Evolutionary conservation across 371 early-diverging fungal genomes (phyloP), one percentile per base, ranked within the genome.

Genomic region (Enteropsectra breve): DNA sequence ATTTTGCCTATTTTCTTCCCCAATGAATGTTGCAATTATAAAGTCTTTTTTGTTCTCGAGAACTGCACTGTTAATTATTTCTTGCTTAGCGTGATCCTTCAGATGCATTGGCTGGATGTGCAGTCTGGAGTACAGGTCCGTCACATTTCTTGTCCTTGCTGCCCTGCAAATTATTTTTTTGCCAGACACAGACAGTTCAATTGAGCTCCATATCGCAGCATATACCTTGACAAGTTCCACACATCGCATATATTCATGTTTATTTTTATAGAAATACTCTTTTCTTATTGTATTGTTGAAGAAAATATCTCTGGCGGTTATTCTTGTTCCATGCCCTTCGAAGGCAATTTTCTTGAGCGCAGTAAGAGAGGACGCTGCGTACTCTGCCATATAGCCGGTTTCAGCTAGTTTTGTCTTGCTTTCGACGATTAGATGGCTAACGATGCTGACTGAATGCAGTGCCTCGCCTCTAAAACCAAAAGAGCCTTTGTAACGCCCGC

Each of bases 381-480:
- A 79, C 18, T 30, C 57, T 1, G 33, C 54, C 13, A 33, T 33
- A 58, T 4, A 21, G 11, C 55, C 63, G 34, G 54, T 4, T n/a
- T 24, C 67, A 23, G 5, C 29, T 29, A 23, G 30, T 43, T 15
- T 37, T 38, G 59, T 66, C 18, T 68, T 57, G 13, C 70, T 76
- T 37, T 48, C 86, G 63, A 97, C 87, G 8, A 86, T 85, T 24
- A 97, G 83, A 72, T 90, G 88, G 0, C 91, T 87, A 2, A 91
- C 86, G 61, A 88, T 87, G 30, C 88, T 88, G 54, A 97, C 91
- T 77, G 92, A 91, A 1, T 95, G 90, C 45, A 97, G 78, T 0
- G 96, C 97, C 75, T 97, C 97, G 13, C 98, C 98, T 48, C 98
- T 84, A 76, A 95, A 97, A 0, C 98, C 98, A 82, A 85, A 91